A percentile compares a stretch with the other conserved stretches of the same genome.
Evolutionary conservation across 805 yeast genomes (phyloP).

Genomic region (Saturnispora sekii): DNA sequence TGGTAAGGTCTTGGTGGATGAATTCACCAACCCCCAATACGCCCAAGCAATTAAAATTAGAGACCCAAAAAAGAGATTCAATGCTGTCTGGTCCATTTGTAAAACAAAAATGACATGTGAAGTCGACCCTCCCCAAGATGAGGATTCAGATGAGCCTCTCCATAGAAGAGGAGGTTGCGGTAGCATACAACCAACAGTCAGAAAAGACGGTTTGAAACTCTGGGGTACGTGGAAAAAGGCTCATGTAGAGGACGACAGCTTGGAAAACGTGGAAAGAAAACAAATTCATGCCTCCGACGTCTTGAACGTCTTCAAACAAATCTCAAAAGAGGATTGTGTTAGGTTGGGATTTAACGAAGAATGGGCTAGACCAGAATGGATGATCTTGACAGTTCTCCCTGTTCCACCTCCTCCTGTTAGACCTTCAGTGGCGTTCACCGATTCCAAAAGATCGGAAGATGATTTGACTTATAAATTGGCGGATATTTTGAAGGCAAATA

Average conservation of each 20-base stretch:
- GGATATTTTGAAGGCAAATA: slow-evolving; percentile 92
- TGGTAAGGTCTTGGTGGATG: slow-evolving; percentile 88
- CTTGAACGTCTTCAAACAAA: slow-evolving; percentile 84
- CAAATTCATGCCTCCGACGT: slow-evolving; percentile 83
- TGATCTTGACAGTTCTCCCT: slow-evolving; percentile 92
- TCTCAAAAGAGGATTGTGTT: slow-evolving; percentile 70
- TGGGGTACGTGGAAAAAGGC: slow-evolving; percentile 98
- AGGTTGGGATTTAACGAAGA: slow-evolving; percentile 88
- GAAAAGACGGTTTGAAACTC: slow-evolving; percentile 90
- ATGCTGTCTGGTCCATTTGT: slow-evolving; percentile 92
- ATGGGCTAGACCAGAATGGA: slow-evolving; percentile 98
- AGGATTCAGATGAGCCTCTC: slow-evolving; percentile 29
- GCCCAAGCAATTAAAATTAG: slow-evolving; percentile 81
- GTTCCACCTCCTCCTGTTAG: slow-evolving; percentile 99
- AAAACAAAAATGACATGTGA: slow-evolving; percentile 94
- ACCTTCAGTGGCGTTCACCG: slow-evolving; percentile 96
- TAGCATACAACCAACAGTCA: slow-evolving; percentile 87
- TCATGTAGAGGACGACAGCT: slow-evolving; percentile 59
- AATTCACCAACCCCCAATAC: slow-evolving; percentile 59
- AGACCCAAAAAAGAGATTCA: slow-evolving; percentile 93
- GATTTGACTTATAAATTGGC: slow-evolving; percentile 96
- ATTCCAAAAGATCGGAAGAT: slow-evolving; percentile 98
- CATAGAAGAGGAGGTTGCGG: slow-evolving; percentile 92
- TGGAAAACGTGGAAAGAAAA: slow-evolving; percentile 84
- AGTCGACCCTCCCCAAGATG: slow-evolving; percentile 67